Evolutionary conservation across 1,284 basidiomycete genomes (phyloP).

Genomic region (Leccinum variabile): DNA sequence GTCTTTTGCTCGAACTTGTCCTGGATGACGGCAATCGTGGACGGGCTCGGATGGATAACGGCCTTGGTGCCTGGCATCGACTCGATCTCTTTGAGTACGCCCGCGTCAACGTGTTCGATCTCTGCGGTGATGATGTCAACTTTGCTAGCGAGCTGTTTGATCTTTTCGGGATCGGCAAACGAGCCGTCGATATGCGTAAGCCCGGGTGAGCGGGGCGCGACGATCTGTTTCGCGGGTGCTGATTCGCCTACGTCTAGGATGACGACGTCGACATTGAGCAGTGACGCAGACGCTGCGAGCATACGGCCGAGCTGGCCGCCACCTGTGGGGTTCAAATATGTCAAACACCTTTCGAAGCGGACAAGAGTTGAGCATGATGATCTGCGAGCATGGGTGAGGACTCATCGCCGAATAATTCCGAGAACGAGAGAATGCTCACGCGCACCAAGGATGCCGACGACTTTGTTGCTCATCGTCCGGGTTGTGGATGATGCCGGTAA

Average conservation of each 20-base stretch:
- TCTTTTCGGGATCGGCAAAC: slow-evolving; percentile 82
- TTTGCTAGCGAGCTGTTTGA: slow-evolving; percentile 75
- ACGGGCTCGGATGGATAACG: slow-evolving; percentile 82
- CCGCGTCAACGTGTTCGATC: slow-evolving; percentile 94
- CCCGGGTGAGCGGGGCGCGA: slow-evolving; percentile 51
- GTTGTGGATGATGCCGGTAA: neutral
- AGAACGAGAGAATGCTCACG: slow-evolving; percentile 18
- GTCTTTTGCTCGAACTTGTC: slow-evolving; percentile 94
- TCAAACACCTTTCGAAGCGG: slow-evolving; percentile 13
- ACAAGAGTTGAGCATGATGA: slow-evolving; percentile 1
- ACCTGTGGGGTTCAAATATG: slow-evolving; percentile 49
- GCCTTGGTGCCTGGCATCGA: slow-evolving; percentile 41
- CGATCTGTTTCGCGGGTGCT: slow-evolving; percentile 90
- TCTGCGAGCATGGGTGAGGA: slow-evolving; percentile 19
- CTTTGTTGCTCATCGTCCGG: slow-evolving; percentile 25
- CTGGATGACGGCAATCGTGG: slow-evolving; percentile 88
- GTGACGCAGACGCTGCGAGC: slow-evolving; percentile 89
- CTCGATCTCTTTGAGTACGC: slow-evolving; percentile 71
- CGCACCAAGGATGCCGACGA: slow-evolving; percentile 32
- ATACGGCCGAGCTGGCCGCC: slow-evolving; percentile 98
- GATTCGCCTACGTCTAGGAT: slow-evolving; percentile 83
- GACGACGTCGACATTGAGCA: slow-evolving; percentile 85
- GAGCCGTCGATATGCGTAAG: slow-evolving; percentile 84
- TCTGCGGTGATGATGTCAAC: slow-evolving; percentile 94
- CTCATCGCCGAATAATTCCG: neutral